phyloP scores from a whole-genome alignment of 75 land plant genomes.

The Adiantum capillusveneris region DNA sequence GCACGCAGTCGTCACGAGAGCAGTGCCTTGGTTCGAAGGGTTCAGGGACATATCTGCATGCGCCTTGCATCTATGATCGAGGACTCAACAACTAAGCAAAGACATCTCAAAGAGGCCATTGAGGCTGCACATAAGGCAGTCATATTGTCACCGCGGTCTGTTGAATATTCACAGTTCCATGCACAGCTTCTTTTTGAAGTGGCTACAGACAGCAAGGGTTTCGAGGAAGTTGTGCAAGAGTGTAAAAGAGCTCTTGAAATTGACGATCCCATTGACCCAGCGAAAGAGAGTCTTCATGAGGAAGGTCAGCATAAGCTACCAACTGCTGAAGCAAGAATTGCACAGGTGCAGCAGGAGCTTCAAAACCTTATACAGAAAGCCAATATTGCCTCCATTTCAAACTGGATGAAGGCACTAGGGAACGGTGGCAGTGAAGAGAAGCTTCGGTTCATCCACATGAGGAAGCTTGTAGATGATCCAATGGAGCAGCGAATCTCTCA shows the following conservation, averaged over 20 bases:
- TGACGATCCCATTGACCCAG: conserved; percentile 70
- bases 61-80: conserved; percentile 61
- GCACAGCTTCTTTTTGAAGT: conserved; percentile 67
- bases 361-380: conserved; percentile 58
- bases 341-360: conserved; percentile 60
- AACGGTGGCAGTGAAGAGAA: conserved; percentile 59
- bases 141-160: conserved; percentile 45
- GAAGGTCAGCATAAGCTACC: conserved; percentile 43
- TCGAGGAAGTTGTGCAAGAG: conserved; percentile 68
- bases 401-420: conserved; percentile 77
- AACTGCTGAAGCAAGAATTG: conserved; percentile 54
- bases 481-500: conserved; percentile 57
- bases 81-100: conserved; percentile 52
- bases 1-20: conserved; percentile 27
- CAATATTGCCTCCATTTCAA: conserved; percentile 63
- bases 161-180: conserved; percentile 71
- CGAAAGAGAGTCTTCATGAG: conserved; percentile 61
- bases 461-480: conserved; percentile 55
- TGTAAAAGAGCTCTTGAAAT: conserved; percentile 64
- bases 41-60: conserved; percentile 57
- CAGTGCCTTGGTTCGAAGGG: conserved; percentile 50
- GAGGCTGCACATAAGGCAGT: conserved; percentile 57
- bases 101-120: conserved; percentile 51
- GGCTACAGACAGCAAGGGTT: conserved; percentile 56
- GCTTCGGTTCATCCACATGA: conserved; percentile 64